Base-by-base conservation (phyloP, 352 stramenopile genomes). In the Phytophthora brassicae region DNA sequence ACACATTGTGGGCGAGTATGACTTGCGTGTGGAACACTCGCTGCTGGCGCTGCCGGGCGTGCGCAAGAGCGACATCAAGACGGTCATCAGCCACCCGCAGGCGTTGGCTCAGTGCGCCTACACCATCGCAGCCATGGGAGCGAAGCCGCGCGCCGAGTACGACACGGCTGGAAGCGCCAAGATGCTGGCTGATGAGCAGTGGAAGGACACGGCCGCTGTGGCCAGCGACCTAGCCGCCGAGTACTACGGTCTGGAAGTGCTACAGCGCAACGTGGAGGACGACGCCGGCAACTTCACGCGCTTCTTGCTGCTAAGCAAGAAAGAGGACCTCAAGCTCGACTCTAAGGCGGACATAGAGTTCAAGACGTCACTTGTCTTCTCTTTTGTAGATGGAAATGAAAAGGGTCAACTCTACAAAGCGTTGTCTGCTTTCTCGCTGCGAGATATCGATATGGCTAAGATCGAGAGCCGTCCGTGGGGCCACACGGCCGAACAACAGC, bases 161-260 rank as follows among this genome's bases (percentile, higher is more conserved):
- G 97, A 99, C 78, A 99, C 97, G 17, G 97, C 97, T 5, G 96
- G 97, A 36, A 97, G 86, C 63, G 96, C 96, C 66, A 99, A 99
- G 79, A 98, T 99, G 87, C 95, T 99, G 56, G 79, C 83, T 6
- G 89, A 98, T 56, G 77, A 96, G 57, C 66, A 89, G 61, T 89
- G 80, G 89, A 79, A 62, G 28, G 81, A 89, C 61, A 94, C 78
- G 41, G 95, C 91, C 9, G 97, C 96, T 0, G 97, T 99, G 55
- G 97, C 96, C 17, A 98, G 89, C 45, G 95, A 98, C 72, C 81
- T 99, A 46, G 96, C 96, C 5, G 96, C 90, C 22, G 83, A 90
- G 51, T 97, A 94, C 36, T 99, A 98, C 71, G 90, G 91, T 7
- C 77, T 99, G 23, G 76, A 97, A 31, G 80, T 97, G 41, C 70